These are phyloP conservation scores for Diaporthe citri DNA, from an alignment of 2,329 filamentous ascomycete genomes.

Conservation along the genomic window DNA sequence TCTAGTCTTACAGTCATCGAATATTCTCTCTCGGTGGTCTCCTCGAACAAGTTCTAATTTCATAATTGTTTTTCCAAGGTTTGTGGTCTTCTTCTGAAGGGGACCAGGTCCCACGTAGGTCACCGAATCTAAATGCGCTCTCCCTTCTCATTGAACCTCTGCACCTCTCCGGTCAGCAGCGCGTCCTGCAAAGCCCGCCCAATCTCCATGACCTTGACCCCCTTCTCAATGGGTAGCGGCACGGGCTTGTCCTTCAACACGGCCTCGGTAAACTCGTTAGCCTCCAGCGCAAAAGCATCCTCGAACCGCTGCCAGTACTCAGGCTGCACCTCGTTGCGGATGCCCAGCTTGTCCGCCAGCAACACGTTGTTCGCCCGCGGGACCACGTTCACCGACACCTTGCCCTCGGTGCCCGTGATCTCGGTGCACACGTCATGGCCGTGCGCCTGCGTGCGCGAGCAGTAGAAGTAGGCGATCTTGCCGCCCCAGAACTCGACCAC, in stretches of 20 bases:
- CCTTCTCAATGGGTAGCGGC: constrained; percentile 68
- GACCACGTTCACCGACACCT: constrained; percentile 71
- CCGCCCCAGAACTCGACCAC: constrained; percentile 76
- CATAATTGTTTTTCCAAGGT: neutral
- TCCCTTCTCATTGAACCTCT: neutral
- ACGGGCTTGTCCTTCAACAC: constrained; percentile 68
- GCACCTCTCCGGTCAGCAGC: neutral
- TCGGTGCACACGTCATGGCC: constrained; percentile 77
- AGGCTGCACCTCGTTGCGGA: constrained; percentile 70
- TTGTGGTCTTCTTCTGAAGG: accelerated
- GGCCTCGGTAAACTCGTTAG: constrained; percentile 71
- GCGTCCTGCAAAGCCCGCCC: constrained; percentile 69
- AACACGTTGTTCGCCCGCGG: constrained; percentile 67
- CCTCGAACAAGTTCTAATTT: accelerated
- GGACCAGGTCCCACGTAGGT: too few species aligned
- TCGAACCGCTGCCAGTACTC: constrained; percentile 74
- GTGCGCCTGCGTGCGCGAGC: constrained; percentile 74
- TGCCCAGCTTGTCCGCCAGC: constrained; percentile 57
- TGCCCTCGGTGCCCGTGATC: constrained; percentile 75
- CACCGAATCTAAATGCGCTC: neutral
- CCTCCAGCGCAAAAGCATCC: constrained; percentile 73
- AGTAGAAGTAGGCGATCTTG: constrained; percentile 74
- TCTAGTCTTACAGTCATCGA: neutral
- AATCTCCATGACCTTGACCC: constrained; percentile 71
- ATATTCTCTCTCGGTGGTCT: too few species aligned